Evolutionary conservation across 768 basidiomycete genomes (phyloP).

Genomic region (Cystofilobasidium macerans): DNA sequence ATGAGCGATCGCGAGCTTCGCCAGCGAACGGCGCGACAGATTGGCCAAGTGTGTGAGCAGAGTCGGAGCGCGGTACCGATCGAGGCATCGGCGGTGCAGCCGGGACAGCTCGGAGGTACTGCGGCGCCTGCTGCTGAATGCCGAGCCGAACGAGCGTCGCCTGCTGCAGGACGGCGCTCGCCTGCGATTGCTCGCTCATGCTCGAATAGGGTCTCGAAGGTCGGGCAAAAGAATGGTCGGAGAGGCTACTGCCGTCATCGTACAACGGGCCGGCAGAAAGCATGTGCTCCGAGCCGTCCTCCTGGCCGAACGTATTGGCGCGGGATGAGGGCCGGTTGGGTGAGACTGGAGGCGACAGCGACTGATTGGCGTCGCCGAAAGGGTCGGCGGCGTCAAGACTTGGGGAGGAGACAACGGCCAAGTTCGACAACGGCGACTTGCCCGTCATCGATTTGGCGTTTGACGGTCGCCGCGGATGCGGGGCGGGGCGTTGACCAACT

Average conservation of each 20-base stretch:
- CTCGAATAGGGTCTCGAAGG: slow-evolving; percentile 7
- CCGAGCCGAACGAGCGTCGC: slow-evolving; percentile 23
- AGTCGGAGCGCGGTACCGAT: not conserved
- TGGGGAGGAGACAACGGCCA: not conserved
- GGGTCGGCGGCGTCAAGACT: slow-evolving; percentile 6
- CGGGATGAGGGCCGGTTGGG: not conserved
- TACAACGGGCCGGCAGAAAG: not conserved
- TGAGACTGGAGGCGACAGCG: not conserved
- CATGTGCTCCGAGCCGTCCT: not conserved
- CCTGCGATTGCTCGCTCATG: slow-evolving; percentile 5
- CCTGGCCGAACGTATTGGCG: slow-evolving; percentile 2
- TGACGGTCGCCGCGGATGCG: not conserved
- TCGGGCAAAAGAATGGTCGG: not conserved
- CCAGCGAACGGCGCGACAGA: not conserved
- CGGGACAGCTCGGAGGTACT: not conserved
- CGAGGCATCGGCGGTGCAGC: not conserved
- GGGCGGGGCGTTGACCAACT: not conserved
- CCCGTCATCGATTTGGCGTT: slow-evolving; percentile 8
- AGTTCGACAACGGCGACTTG: slow-evolving; percentile 20
- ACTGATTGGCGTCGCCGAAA: slow-evolving; percentile 18
- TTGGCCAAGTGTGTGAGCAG: slow-evolving; percentile 3
- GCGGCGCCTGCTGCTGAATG: not conserved
- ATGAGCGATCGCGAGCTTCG: not conserved
- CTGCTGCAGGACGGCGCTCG: not conserved
- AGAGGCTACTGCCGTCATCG: not conserved